phyloP scores from a whole-genome alignment of 148 eudicot genomes.

The Camellia lanceoleosa region DNA sequence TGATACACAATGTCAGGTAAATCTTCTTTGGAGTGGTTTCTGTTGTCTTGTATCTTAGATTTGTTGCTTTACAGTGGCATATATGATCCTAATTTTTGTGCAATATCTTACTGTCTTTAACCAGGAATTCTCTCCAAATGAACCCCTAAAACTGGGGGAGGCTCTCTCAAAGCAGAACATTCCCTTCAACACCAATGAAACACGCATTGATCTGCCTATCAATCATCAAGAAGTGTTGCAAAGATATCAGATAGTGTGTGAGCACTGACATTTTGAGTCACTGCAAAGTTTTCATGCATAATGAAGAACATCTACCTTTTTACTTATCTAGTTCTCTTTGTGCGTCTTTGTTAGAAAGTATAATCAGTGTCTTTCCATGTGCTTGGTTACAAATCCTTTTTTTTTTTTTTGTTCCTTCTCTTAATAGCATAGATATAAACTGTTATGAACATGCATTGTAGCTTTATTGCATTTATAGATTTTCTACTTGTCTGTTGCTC shows the following conservation, averaged over 20 bases:
- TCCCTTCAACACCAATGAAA: conserved; percentile 57
- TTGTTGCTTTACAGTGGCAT: not conserved
- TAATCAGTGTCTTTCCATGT: too few species aligned
- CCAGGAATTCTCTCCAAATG: conserved; percentile 88
- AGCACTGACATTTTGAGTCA: not conserved
- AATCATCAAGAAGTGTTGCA: conserved; percentile 66
- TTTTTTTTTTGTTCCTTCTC: too few species aligned
- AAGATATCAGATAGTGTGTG: conserved; percentile 72
- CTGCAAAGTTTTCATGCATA: too few species aligned
- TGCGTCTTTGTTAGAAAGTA: too few species aligned
- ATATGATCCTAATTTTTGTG: not conserved
- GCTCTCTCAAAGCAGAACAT: conserved; percentile 66
- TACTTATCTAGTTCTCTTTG: too few species aligned
- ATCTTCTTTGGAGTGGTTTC: conserved; percentile 7
- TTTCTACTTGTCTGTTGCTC: too few species aligned
- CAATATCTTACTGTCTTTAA: not conserved
- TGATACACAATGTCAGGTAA: conserved; percentile 90
- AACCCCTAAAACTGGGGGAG: conserved; percentile 80
- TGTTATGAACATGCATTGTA: too few species aligned
- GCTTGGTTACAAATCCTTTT: too few species aligned
- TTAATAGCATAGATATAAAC: too few species aligned
- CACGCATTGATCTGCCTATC: conserved; percentile 48
- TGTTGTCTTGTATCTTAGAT: not conserved
- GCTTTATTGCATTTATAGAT: too few species aligned
- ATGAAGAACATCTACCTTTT: too few species aligned